Conservation (phyloP, 352 stramenopile genomes). For the Sclerospora graminicola region DNA sequence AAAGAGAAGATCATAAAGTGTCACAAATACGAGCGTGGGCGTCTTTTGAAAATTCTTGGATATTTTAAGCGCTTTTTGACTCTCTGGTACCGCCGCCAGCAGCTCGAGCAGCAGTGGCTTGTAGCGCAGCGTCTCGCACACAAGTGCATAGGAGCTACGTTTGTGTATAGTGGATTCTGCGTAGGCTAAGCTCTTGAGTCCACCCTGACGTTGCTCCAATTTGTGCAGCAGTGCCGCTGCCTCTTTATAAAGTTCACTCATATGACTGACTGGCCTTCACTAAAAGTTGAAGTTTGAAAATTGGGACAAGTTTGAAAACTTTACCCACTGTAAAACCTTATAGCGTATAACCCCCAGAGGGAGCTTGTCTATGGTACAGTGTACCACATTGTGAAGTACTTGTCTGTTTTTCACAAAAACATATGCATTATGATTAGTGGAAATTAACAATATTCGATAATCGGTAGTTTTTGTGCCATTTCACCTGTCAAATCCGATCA, state of each 20-base stretch:
- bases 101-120: slow-evolving; percentile 68
- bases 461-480: no score
- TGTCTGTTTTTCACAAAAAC: no score
- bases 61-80: slow-evolving; percentile 55
- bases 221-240: slow-evolving; percentile 66
- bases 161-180: slow-evolving; percentile 75
- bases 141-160: slow-evolving; percentile 81
- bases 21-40: slow-evolving; percentile 61
- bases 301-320: no score
- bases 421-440: no score
- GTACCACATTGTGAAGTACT: no score
- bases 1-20: slow-evolving; percentile 85
- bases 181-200: slow-evolving; percentile 81
- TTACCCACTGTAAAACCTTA: no score
- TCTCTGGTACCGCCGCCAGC: slow-evolving; percentile 57
- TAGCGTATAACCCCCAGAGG: no score
- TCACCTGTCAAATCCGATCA: no score
- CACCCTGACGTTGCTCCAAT: slow-evolving; percentile 62
- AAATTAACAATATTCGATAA: no score
- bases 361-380: no score
- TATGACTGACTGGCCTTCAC: no score
- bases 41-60: slow-evolving; percentile 29
- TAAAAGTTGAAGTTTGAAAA: no score
- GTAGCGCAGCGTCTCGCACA: slow-evolving; percentile 84
- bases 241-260: slow-evolving; percentile 83